A percentile compares a stretch with the other conserved stretches of the same genome.
These are phyloP conservation scores for Parafenestella ontariensis DNA, from an alignment of 2,329 filamentous ascomycete genomes.

Conservation along the genomic window DNA sequence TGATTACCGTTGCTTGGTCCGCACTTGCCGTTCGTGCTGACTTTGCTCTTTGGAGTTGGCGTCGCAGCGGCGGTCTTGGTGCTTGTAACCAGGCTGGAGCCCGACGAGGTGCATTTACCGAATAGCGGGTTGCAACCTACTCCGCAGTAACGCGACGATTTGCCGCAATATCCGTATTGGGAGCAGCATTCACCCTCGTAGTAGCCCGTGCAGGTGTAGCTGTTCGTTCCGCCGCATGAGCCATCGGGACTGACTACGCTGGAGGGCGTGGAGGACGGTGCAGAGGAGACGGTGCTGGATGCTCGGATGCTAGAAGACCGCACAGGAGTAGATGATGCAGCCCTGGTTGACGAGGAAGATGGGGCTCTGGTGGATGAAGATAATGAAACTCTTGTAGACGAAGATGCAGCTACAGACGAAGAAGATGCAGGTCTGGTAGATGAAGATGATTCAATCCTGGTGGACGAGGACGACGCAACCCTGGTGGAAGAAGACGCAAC, in stretches of 20 bases:
- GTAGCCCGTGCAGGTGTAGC: slow-evolving; percentile 21
- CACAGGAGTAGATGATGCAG: too few relatives aligned
- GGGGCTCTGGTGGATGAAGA: not conserved
- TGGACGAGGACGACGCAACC: not conserved
- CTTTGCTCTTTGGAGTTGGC: slow-evolving; percentile 1
- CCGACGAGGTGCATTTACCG: slow-evolving; percentile 5
- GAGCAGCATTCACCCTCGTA: slow-evolving; percentile 28
- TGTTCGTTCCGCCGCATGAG: slow-evolving; percentile 16
- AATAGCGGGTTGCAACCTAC: slow-evolving; percentile 5
- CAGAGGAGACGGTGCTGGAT: not conserved
- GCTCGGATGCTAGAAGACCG: not conserved
- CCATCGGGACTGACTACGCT: slow-evolving; percentile 14
- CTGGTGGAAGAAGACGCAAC: not conserved
- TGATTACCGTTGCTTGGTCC: slow-evolving; percentile 9
- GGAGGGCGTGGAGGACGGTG: slow-evolving; percentile 4
- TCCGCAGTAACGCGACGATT: not conserved
- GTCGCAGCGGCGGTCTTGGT: not conserved
- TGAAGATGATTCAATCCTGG: not conserved
- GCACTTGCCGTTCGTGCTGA: slow-evolving; percentile 18
- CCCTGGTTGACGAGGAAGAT: not conserved
- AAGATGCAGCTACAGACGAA: not conserved
- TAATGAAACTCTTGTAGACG: not conserved
- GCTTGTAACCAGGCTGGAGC: not conserved
- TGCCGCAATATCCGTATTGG: slow-evolving; percentile 5
- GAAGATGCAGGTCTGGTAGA: not conserved